Percentiles rank a stretch among this genome's conserved stretches.
These are phyloP conservation scores for Incumbomyces lentus DNA, from an alignment of 2,329 filamentous ascomycete genomes.

Conservation along the genomic window DNA sequence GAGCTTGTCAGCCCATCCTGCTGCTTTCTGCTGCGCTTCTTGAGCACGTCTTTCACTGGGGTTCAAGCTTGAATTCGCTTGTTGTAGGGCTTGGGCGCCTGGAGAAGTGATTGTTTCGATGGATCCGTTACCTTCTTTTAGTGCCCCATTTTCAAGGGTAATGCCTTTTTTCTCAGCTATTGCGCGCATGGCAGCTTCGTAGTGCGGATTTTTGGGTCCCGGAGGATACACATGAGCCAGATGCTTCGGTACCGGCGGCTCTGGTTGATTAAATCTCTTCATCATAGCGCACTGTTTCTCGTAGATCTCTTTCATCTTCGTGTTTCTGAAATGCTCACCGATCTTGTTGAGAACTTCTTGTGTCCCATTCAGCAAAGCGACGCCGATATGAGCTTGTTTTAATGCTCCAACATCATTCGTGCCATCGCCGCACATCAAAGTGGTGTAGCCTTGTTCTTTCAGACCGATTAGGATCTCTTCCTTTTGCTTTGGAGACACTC, in stretches of 20 bases:
- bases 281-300: slow-evolving; percentile 91
- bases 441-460: slow-evolving; percentile 95
- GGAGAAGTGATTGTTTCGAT: slow-evolving; percentile 58
- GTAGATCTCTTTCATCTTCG: slow-evolving; percentile 97
- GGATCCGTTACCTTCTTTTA: slow-evolving; percentile 34
- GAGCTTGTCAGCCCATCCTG: slow-evolving; percentile 74
- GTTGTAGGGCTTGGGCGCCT: slow-evolving; percentile 50
- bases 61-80: slow-evolving; percentile 40
- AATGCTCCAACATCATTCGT: slow-evolving; percentile 96
- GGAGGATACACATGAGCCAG: slow-evolving; percentile 94
- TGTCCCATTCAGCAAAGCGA: slow-evolving; percentile 90
- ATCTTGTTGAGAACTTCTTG: slow-evolving; percentile 85
- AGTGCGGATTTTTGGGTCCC: slow-evolving; percentile 84
- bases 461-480: slow-evolving; percentile 95
- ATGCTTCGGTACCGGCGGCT: slow-evolving; percentile 79
- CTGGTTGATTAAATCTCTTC: slow-evolving; percentile 86
- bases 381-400: slow-evolving; percentile 95
- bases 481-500: slow-evolving; percentile 97
- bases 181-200: slow-evolving; percentile 78
- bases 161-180: slow-evolving; percentile 68
- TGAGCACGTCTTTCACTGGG: slow-evolving; percentile 42
- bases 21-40: slow-evolving; percentile 59
- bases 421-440: slow-evolving; percentile 95
- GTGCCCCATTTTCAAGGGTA: slow-evolving; percentile 39
- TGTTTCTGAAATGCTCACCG: slow-evolving; percentile 83